Percentiles rank a stretch among this genome's conserved stretches.
phyloP scores from a whole-genome alignment of 768 basidiomycete genomes.

The Phallus indusiatus region DNA sequence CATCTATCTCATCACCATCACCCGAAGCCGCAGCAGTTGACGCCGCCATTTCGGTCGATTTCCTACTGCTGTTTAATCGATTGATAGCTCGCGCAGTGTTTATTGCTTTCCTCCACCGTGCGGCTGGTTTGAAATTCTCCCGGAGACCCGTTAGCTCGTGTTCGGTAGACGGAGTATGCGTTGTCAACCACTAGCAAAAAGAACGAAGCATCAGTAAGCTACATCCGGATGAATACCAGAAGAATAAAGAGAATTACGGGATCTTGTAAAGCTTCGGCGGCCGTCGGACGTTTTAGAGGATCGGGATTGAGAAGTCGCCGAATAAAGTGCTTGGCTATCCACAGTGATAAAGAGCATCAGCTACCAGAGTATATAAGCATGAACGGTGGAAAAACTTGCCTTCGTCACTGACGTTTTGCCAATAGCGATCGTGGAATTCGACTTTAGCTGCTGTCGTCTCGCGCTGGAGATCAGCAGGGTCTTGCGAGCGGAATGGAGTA shows the following conservation, averaged over 20 bases:
- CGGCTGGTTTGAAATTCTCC: conserved; percentile 72
- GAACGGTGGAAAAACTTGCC: conserved; percentile 32
- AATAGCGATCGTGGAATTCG: conserved; percentile 89
- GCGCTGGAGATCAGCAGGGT: conserved; percentile 59
- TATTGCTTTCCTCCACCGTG: conserved; percentile 68
- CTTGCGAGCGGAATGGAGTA: conserved; percentile 85
- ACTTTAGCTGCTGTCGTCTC: conserved; percentile 83
- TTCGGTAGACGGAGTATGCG: conserved; percentile 52
- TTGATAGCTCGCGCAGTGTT: conserved; percentile 31
- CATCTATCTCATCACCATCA: background rate
- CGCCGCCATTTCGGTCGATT: background rate
- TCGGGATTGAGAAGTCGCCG: conserved; percentile 59
- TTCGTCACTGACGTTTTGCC: conserved; percentile 78
- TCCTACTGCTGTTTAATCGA: conserved; percentile 15
- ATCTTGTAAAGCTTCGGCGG: conserved; percentile 57
- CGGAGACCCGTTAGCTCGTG: conserved; percentile 72
- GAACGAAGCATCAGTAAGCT: background rate
- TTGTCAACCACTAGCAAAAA: conserved; percentile 58
- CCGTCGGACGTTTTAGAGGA: conserved; percentile 62
- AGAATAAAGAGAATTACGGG: conserved; percentile 34
- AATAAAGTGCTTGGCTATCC: conserved; percentile 78
- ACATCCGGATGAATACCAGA: conserved; percentile 3
- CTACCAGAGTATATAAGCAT: background rate
- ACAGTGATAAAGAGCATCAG: background rate
- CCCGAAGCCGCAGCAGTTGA: background rate